Evolutionary conservation across 306 rosid genomes (phyloP).

Genomic region (Crotalaria pallida): DNA sequence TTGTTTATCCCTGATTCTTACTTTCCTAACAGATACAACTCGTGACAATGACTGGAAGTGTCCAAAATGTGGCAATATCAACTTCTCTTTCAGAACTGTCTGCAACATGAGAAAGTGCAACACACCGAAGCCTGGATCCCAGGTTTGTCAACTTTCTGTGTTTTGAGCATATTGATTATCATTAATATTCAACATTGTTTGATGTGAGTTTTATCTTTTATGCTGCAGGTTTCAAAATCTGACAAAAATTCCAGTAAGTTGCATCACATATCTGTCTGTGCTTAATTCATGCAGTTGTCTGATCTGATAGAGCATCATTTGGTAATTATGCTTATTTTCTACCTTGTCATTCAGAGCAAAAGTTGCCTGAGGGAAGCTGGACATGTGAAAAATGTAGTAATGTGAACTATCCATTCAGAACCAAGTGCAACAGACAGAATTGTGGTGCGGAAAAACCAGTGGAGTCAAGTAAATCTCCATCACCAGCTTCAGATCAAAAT

Average conservation of each 20-base stretch:
- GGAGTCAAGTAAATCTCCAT: slow-evolving; percentile 64
- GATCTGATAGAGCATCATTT: slow-evolving; percentile 22
- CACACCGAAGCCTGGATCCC: slow-evolving; percentile 96
- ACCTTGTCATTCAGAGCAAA: slow-evolving; percentile 64
- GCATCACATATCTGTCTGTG: not conserved
- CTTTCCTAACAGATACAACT: slow-evolving; percentile 45
- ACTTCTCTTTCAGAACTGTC: slow-evolving; percentile 87
- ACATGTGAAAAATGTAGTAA: slow-evolving; percentile 95
- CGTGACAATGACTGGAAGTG: slow-evolving; percentile 99
- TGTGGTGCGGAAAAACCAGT: slow-evolving; percentile 95
- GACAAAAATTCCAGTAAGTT: slow-evolving; percentile 90
- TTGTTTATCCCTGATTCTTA: slow-evolving; percentile 12
- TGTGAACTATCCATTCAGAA: slow-evolving; percentile 91
- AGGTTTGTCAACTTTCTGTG: slow-evolving; percentile 42
- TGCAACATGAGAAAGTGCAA: slow-evolving; percentile 99
- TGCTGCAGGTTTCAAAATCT: slow-evolving; percentile 62
- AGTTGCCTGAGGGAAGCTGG: slow-evolving; percentile 99
- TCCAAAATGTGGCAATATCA: slow-evolving; percentile 97
- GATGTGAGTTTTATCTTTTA: slow-evolving; percentile 11
- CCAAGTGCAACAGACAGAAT: slow-evolving; percentile 97
- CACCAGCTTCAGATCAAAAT: slow-evolving; percentile 65
- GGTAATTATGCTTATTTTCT: slow-evolving; percentile 4
- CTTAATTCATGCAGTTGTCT: slow-evolving; percentile 5
- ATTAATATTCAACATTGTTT: slow-evolving; percentile 26
- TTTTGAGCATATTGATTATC: slow-evolving; percentile 14